phyloP scores from a whole-genome alignment of 169 alveolate species.

The Plasmodium yoelii region DNA sequence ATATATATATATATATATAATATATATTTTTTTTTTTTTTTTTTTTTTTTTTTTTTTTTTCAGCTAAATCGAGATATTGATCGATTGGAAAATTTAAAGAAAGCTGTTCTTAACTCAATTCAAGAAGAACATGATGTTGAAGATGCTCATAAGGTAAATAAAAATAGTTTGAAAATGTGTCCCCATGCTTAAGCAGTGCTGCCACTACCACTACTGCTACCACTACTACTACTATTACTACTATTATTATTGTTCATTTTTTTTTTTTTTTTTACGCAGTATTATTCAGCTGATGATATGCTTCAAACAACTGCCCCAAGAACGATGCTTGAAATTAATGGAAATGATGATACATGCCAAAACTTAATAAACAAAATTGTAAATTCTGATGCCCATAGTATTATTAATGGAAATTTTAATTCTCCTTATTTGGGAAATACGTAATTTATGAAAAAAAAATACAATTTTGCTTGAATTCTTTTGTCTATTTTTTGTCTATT shows the following conservation, averaged over 20 bases:
- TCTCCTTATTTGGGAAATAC: slow-evolving; percentile 61
- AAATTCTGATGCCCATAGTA: slow-evolving; percentile 63
- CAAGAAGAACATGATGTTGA: slow-evolving; percentile 86
- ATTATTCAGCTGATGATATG: slow-evolving; percentile 74
- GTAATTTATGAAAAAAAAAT: slow-evolving; percentile 22
- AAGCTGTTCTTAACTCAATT: slow-evolving; percentile 88
- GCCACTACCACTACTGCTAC: neutral
- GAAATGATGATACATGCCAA: slow-evolving; percentile 74
- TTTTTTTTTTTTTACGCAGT: slow-evolving; percentile 10
- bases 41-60: slow-evolving; percentile 6
- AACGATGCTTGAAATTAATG: slow-evolving; percentile 73
- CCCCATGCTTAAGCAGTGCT: neutral
- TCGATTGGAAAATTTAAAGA: slow-evolving; percentile 86
- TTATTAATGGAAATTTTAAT: slow-evolving; percentile 66
- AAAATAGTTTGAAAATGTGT: neutral
- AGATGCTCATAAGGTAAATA: slow-evolving; percentile 64
- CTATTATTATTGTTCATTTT: neutral
- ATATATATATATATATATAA: no score
- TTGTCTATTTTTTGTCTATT: neutral
- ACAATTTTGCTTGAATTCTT: neutral
- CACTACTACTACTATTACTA: neutral
- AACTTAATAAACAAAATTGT: slow-evolving; percentile 63
- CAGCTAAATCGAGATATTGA: slow-evolving; percentile 87
- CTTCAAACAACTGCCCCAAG: slow-evolving; percentile 76
- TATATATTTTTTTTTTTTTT: no score